A percentile compares a stretch with the other conserved stretches of the same genome.
Conservation (phyloP, 352 stramenopile genomes). For the Phytophthora pisi region DNA sequence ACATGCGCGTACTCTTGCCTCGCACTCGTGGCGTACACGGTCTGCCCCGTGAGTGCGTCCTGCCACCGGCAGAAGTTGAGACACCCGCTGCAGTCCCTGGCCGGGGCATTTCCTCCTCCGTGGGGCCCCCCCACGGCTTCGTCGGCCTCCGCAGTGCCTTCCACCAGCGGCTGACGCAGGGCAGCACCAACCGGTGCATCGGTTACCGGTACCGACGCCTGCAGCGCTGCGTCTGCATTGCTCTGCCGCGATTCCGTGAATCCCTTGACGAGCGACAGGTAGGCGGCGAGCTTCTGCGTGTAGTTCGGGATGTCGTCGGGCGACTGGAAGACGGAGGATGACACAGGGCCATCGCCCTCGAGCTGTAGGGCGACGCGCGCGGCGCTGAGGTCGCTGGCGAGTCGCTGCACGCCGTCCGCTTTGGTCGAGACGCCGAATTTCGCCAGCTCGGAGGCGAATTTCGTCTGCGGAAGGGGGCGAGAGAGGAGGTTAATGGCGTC, state of each 20-base stretch:
- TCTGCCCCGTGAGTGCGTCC: conserved; percentile 52
- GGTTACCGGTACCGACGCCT: conserved; percentile 16
- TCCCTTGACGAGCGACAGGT: conserved; percentile 65
- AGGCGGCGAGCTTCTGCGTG: conserved; percentile 39
- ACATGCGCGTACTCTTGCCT: conserved; percentile 58
- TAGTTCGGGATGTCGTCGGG: conserved; percentile 35
- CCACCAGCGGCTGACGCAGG: conserved; percentile 53
- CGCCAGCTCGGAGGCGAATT: conserved; percentile 51
- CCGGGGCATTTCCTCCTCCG: not conserved
- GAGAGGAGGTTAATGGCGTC: not conserved
- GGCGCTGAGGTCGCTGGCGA: conserved; percentile 46
- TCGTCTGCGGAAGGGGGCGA: conserved; percentile 26
- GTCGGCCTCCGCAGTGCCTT: conserved; percentile 8
- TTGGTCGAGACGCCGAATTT: conserved; percentile 41
- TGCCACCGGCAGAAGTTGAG: conserved; percentile 65
- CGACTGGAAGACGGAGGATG: conserved; percentile 18
- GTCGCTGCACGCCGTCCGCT: conserved; percentile 39
- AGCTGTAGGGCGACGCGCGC: conserved; percentile 46
- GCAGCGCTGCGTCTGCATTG: not conserved
- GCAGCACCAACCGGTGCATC: conserved; percentile 5
- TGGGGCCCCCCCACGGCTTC: not conserved
- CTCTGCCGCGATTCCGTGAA: conserved; percentile 35
- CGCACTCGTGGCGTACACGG: conserved; percentile 55
- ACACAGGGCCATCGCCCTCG: conserved; percentile 4
- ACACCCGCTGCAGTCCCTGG: conserved; percentile 37